Conservation (phyloP, 1,284 basidiomycete genomes). For the Fomes fomentarius region DNA sequence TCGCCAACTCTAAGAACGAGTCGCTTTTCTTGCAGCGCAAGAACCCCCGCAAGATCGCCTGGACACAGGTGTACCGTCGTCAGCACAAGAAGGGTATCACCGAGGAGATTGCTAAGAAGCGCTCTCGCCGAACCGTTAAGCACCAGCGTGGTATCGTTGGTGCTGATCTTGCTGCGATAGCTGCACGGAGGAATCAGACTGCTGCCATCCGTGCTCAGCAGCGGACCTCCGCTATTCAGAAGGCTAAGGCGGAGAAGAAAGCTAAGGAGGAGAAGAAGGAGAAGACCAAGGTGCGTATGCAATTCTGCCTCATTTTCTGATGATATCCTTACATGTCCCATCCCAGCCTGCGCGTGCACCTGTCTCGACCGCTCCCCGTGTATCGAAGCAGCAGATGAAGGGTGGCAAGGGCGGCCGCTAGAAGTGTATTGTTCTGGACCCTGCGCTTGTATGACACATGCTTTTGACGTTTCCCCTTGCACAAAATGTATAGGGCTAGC, state of each 20-base stretch:
- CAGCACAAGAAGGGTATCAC: conserved; percentile 99
- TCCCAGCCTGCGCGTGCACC: conserved; percentile 43
- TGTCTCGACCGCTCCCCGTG: conserved; percentile 69
- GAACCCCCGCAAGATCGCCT: conserved; percentile 99
- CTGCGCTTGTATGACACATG: conserved; percentile 27
- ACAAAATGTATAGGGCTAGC: conserved; percentile 36
- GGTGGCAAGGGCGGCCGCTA: conserved; percentile 79
- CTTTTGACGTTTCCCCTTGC: conserved; percentile 27
- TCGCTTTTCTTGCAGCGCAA: conserved; percentile 99
- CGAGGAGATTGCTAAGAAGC: conserved; percentile 99
- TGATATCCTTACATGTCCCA: background rate
- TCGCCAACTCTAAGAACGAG: conserved; percentile 87
- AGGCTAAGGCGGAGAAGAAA: conserved; percentile 95
- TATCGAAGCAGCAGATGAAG: conserved; percentile 97
- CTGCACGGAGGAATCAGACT: conserved; percentile 91
- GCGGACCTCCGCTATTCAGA: conserved; percentile 84
- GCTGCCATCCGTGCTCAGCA: conserved; percentile 84
- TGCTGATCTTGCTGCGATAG: conserved; percentile 90
- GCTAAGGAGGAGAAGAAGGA: conserved; percentile 94
- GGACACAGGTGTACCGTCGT: conserved; percentile 96
- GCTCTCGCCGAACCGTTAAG: conserved; percentile 96
- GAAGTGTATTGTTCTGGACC: conserved; percentile 30
- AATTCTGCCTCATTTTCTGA: background rate
- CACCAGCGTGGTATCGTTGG: conserved; percentile 98
- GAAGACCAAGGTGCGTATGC: conserved; percentile 63